phyloP scores from a whole-genome alignment of 2,329 filamentous ascomycete species.

The Trichocomaceae sp. region DNA sequence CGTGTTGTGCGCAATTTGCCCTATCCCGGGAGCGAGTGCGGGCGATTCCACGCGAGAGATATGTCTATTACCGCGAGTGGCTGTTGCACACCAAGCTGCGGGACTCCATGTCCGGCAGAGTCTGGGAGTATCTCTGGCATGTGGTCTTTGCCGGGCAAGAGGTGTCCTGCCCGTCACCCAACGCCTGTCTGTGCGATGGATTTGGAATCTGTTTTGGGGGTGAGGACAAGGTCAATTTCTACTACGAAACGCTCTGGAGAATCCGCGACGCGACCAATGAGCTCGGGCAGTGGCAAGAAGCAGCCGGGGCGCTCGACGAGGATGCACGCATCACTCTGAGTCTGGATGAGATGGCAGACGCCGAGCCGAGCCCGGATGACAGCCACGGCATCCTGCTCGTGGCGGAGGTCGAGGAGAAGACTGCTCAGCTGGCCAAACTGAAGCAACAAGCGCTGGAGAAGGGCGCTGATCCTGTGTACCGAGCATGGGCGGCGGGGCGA shows the following conservation, averaged over 20 bases:
- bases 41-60: constrained; percentile 47
- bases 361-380: not conserved
- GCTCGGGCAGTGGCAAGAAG: constrained; percentile 35
- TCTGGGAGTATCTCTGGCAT: constrained; percentile 61
- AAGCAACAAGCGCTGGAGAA: constrained; percentile 9
- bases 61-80: constrained; percentile 55
- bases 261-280: constrained; percentile 34
- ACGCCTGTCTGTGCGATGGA: constrained; percentile 58
- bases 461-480: constrained; percentile 1
- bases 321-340: constrained; percentile 10
- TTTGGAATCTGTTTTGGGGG: constrained; percentile 57
- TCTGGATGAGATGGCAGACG: constrained; percentile 7
- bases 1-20: constrained; percentile 61
- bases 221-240: constrained; percentile 44
- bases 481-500: constrained; percentile 6
- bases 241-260: constrained; percentile 41
- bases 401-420: constrained; percentile 8
- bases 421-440: constrained; percentile 5
- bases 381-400: constrained; percentile 4
- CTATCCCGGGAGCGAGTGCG: constrained; percentile 52
- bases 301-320: constrained; percentile 14
- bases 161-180: constrained; percentile 43
- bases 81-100: constrained; percentile 50
- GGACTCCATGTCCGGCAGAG: constrained; percentile 52
- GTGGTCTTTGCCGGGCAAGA: constrained; percentile 51